Evolutionary conservation across 768 basidiomycete species (phyloP).

Genomic region (Auriscalpium microsporum): DNA sequence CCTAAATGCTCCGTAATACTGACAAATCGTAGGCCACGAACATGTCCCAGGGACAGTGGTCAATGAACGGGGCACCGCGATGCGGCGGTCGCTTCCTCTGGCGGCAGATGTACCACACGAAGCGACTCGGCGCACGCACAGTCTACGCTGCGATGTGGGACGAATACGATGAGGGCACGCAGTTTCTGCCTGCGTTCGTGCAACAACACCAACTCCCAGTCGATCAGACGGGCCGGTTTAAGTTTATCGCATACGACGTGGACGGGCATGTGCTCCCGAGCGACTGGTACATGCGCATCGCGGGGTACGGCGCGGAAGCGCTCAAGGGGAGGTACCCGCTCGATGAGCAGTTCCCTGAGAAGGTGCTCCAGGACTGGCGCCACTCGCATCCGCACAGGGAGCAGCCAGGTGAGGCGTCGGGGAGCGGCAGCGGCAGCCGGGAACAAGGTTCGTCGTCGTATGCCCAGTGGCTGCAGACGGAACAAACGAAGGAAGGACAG

Average conservation of each 20-base stretch:
- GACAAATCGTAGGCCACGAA: slow-evolving; percentile 50
- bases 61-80: slow-evolving; percentile 61
- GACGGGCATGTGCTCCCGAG: slow-evolving; percentile 71
- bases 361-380: slow-evolving; percentile 7
- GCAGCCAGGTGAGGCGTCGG: neutral
- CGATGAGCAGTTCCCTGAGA: slow-evolving; percentile 11
- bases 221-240: slow-evolving; percentile 41
- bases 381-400: slow-evolving; percentile 6
- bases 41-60: slow-evolving; percentile 61
- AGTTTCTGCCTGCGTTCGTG: slow-evolving; percentile 65
- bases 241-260: slow-evolving; percentile 65
- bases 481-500: slow-evolving; percentile 28
- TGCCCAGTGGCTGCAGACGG: slow-evolving; percentile 39
- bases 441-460: slow-evolving; percentile 23
- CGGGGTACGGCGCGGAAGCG: slow-evolving; percentile 8
- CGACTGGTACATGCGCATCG: slow-evolving; percentile 55
- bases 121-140: slow-evolving; percentile 47
- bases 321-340: slow-evolving; percentile 2
- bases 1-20: neutral
- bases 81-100: slow-evolving; percentile 73
- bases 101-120: slow-evolving; percentile 68
- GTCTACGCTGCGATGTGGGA: slow-evolving; percentile 89
- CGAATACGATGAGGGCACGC: slow-evolving; percentile 84
- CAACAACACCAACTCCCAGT: slow-evolving; percentile 48
- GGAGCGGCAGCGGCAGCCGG: neutral